Conservation (phyloP, 1,284 basidiomycete genomes). For the Quambalaria eucalypti region DNA sequence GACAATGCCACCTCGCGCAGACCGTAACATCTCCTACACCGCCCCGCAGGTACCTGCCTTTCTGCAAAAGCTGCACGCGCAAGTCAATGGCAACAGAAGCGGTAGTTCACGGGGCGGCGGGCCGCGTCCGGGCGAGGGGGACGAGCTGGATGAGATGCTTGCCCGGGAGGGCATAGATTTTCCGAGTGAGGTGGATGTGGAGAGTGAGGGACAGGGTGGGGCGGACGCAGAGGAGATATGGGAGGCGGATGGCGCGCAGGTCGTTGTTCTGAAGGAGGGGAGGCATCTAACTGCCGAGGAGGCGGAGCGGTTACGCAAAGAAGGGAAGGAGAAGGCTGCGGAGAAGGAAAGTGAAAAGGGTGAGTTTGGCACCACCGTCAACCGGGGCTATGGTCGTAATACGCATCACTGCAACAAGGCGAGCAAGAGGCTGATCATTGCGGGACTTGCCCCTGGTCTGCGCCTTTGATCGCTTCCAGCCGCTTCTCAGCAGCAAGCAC, state of each 20-base stretch:
- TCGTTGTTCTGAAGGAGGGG: conserved; percentile 33
- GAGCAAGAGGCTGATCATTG: neutral
- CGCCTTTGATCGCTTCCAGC: neutral
- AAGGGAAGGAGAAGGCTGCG: neutral
- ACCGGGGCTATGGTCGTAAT: too few species aligned
- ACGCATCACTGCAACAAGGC: neutral
- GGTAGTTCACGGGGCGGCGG: neutral
- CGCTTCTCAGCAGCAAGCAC: neutral
- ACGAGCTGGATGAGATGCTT: too few species aligned
- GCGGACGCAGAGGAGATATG: conserved; percentile 3
- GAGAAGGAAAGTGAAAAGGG: neutral
- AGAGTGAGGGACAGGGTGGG: neutral
- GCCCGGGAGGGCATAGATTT: too few species aligned
- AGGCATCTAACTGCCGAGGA: conserved; percentile 27
- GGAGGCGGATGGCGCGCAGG: conserved; percentile 24
- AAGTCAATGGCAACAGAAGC: conserved; percentile 1
- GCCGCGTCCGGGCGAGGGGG: neutral
- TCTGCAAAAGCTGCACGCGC: conserved; percentile 6
- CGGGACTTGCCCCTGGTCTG: neutral
- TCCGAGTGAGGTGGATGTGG: too few species aligned
- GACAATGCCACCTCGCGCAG: neutral
- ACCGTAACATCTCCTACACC: neutral
- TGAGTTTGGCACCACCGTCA: neutral
- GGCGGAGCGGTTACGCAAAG: neutral
- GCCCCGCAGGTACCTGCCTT: conserved; percentile 1